Conservation (phyloP, 345 rosid species). For the Citrus inodora region DNA sequence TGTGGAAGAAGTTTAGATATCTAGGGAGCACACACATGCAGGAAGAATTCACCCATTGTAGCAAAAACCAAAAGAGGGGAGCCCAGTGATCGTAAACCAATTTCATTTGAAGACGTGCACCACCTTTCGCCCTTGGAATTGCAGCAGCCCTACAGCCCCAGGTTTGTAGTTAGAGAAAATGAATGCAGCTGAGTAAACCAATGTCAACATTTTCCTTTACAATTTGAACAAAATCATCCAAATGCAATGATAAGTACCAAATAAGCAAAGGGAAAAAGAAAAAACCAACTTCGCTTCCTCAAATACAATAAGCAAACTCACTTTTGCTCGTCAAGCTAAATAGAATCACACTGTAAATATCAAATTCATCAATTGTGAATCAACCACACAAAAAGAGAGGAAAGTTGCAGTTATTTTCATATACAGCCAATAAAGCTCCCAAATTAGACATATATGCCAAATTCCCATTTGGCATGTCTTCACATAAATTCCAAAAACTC, state of each 20-base stretch:
- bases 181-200: neutral
- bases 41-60: conserved; percentile 86
- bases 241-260: neutral
- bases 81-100: conserved; percentile 80
- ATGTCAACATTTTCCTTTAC: neutral
- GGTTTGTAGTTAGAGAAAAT: conserved; percentile 3
- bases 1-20: conserved; percentile 78
- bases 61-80: conserved; percentile 69
- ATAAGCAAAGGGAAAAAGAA: neutral
- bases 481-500: conserved; percentile 1
- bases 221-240: neutral
- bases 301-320: neutral
- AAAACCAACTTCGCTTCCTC: neutral
- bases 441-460: neutral
- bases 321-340: neutral
- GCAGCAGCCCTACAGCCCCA: conserved; percentile 61
- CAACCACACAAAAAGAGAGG: neutral
- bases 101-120: conserved; percentile 79
- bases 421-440: neutral
- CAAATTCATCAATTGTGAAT: neutral
- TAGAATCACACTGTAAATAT: neutral
- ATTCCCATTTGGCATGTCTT: neutral
- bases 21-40: conserved; percentile 75
- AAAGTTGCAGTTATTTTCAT: neutral
- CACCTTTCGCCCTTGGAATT: conserved; percentile 78